Base-by-base conservation (phyloP, 2,329 filamentous ascomycete species). In the Colletotrichum shisoi region DNA sequence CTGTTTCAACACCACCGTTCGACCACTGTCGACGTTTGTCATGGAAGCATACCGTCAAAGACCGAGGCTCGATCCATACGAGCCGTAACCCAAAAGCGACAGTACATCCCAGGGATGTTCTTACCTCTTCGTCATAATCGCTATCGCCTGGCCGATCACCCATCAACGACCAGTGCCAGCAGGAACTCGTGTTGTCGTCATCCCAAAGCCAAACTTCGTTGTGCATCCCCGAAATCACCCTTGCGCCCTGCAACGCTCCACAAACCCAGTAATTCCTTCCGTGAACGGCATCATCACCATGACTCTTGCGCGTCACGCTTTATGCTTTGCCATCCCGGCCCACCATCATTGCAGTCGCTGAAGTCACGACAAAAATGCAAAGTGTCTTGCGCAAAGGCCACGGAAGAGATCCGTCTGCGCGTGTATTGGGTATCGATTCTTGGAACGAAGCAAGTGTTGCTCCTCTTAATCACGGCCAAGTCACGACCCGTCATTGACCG, bases 1-100 rank as follows among this genome's bases (percentile, higher is more conserved):
- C 46, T 53, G 63, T 67, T 69, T 69, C 67, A 59, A 56, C 40
- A 42, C 58, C 63, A 59, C 58, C 40, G 58, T 63, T 49, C 66
- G 60, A 64, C 51, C 44, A 54, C 53, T 31, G 40, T 53, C 53
- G 34, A 44, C 31, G 6, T 44, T 56, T 46, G 49, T 34, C 34
- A 52, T 13, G 13, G 53, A 9, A 24, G 21, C 27, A 48, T 40
- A 19, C 62, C 21, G 58, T 49, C 27, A 53, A 48, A 49, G 21
- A 44, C 24, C 7, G 31, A 24, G 37, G 53, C 49, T 68, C 61
- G 44, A 51, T 65, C 62, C 49, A 44, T 58, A 51, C 39, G 44
- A 56, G 56, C 62, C 49, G 49, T 58, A 45, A 19, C 49, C 49
- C 37, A 19, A 68, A 34, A 34, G 31, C 31, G 31, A 34, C 31